These are phyloP conservation scores for Blastocystis sp. DNA, from an alignment of 352 stramenopile species.

Conservation along the genomic window DNA sequence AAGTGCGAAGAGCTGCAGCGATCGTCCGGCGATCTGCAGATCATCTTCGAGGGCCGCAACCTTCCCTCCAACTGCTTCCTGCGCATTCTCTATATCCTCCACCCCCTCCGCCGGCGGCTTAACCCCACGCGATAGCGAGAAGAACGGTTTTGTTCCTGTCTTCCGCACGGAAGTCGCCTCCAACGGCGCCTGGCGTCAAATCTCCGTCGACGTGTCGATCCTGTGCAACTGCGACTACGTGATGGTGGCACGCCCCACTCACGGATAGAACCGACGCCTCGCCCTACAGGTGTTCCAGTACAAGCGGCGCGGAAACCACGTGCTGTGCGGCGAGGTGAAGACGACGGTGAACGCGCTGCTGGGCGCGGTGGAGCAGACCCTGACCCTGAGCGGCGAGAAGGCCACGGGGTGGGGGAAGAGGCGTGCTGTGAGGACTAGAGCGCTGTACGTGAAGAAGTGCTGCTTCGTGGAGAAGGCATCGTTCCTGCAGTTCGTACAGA, in stretches of 20 bases:
- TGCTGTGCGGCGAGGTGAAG: constrained; percentile 77
- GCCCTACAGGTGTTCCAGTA: constrained; percentile 80
- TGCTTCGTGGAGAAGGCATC: constrained; percentile 70
- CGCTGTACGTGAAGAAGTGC: constrained; percentile 61
- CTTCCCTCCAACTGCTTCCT: constrained; percentile 2
- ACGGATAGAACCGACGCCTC: constrained; percentile 73
- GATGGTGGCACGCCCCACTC: background rate
- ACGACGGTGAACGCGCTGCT: constrained; percentile 77
- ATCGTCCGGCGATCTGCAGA: constrained; percentile 73
- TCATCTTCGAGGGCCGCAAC: constrained; percentile 75
- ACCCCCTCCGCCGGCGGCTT: constrained; percentile 77
- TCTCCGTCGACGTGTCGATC: constrained; percentile 76
- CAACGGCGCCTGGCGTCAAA: constrained; percentile 76
- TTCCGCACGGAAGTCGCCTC: constrained; percentile 77
- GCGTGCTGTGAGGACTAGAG: constrained; percentile 28
- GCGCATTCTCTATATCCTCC: constrained; percentile 73
- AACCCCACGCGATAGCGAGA: constrained; percentile 76
- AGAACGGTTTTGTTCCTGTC: constrained; percentile 76
- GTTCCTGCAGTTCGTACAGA: constrained; percentile 77
- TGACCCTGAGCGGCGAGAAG: constrained; percentile 44
- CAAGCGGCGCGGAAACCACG: constrained; percentile 76
- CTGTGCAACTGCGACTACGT: constrained; percentile 79
- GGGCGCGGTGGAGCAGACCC: constrained; percentile 73
- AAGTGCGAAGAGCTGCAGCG: constrained; percentile 76
- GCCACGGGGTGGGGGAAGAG: background rate